Evolutionary conservation across 768 basidiomycete genomes (phyloP).

Genomic region (Kwoniella europaea): DNA sequence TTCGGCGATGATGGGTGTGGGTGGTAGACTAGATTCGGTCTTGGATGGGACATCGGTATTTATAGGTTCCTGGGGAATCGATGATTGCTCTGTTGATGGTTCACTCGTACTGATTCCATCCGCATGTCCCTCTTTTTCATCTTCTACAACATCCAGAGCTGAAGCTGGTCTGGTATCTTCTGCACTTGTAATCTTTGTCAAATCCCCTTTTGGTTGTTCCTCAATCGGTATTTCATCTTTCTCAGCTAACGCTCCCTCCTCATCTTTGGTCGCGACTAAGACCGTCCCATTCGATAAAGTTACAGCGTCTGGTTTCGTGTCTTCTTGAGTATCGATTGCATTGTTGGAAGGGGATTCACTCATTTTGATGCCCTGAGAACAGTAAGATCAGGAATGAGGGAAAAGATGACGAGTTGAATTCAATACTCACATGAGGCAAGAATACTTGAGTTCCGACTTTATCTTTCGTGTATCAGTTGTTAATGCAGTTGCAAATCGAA

Average conservation of each 20-base stretch:
- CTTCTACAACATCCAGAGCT: background rate
- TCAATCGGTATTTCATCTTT: slow-evolving; percentile 1
- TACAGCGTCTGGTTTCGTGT: slow-evolving; percentile 14
- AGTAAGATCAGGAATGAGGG: background rate
- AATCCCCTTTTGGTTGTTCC: slow-evolving; percentile 18
- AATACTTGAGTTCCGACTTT: background rate
- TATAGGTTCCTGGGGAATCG: background rate
- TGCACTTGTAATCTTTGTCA: slow-evolving; percentile 2
- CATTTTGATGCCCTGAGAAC: slow-evolving; percentile 35
- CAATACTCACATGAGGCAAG: slow-evolving; percentile 12
- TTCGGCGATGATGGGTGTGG: slow-evolving; percentile 18
- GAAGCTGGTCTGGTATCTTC: background rate
- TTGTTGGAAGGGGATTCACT: slow-evolving; percentile 24
- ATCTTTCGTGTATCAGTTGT: background rate
- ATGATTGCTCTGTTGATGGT: background rate
- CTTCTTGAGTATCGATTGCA: slow-evolving; percentile 15
- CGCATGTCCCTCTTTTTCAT: slow-evolving; percentile 18
- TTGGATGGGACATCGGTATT: background rate
- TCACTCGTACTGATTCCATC: slow-evolving; percentile 8
- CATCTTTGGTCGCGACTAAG: slow-evolving; percentile 13
- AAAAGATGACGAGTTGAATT: background rate
- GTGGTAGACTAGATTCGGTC: background rate
- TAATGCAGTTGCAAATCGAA: background rate
- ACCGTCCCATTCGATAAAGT: slow-evolving; percentile 10
- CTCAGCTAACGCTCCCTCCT: slow-evolving; percentile 5